phyloP scores from a whole-genome alignment of 345 rosid species.

The Geranium brycei region DNA sequence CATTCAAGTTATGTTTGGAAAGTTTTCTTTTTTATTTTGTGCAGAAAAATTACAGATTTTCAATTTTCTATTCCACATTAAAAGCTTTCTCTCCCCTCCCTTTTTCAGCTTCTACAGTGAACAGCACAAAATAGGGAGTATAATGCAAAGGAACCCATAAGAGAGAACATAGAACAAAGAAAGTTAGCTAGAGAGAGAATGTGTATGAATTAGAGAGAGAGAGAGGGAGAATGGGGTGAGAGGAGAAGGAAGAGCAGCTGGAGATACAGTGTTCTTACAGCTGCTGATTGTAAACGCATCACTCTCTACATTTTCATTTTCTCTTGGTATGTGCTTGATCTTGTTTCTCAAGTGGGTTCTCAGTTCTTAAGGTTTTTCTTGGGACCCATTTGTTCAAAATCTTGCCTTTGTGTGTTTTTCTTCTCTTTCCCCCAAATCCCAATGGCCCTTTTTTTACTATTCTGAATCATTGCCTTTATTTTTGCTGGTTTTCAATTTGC shows the following conservation, averaged over 20 bases:
- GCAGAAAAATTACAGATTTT: background rate
- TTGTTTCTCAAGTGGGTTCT: background rate
- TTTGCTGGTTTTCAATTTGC: background rate
- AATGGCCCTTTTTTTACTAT: background rate
- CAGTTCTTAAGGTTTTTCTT: background rate
- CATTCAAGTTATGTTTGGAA: too few relatives aligned
- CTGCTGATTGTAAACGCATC: conserved; percentile 23
- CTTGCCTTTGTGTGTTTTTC: background rate
- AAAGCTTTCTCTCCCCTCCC: background rate
- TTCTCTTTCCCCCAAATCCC: background rate
- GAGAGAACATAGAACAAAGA: background rate
- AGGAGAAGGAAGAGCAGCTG: conserved; percentile 35
- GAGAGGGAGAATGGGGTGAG: conserved; percentile 11
- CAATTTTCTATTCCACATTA: conserved; percentile 7
- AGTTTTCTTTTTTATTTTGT: background rate
- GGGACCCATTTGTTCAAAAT: background rate
- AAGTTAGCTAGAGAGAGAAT: background rate
- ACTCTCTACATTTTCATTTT: conserved; percentile 4
- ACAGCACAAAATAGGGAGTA: conserved; percentile 9
- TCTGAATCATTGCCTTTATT: background rate
- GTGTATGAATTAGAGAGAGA: conserved; percentile 17
- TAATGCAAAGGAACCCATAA: conserved; percentile 15
- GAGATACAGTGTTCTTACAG: conserved; percentile 22
- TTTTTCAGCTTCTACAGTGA: background rate
- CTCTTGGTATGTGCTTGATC: conserved; percentile 12